Base-by-base conservation (phyloP, 2,329 filamentous ascomycete species). In the Thielaviopsis punctulata region DNA sequence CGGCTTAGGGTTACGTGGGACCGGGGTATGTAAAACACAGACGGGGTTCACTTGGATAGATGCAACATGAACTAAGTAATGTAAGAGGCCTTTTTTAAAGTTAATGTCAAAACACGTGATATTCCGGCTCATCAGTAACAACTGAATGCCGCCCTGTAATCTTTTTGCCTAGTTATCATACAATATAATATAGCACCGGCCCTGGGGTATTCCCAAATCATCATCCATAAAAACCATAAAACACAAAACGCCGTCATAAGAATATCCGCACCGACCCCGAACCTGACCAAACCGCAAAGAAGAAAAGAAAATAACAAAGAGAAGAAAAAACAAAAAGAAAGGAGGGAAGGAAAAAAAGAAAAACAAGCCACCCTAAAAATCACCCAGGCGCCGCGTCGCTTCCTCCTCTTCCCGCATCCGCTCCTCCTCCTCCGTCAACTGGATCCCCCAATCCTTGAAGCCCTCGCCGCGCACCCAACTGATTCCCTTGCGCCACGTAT, bases 401-500 rank as follows among this genome's bases (percentile, higher is more conserved):
- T 64, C 61, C 19, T 62, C 61, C 8, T 62, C 62, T 21, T 63
- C 63, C 2, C 65, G 63, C 41, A 24, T 56, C 58, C n/a, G 59
- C 36, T 64, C 67, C 8, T 70, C 69, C 8, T 72, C 70, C 3
- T 68, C 65, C 4, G 79, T 74, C 33, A 73, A 72, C 45, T 74
- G 72, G 0, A 71, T 61, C 0, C 70, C 70, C 69, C 81, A 80
- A 62, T 92, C 86, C 49, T 74, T 73, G 70, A 79, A 88, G 0
- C 84, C 84, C 59, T 89, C 82, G 0, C 86, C 86, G 51, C 82
- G 72, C 41, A 88, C 65, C 73, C 84, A 84, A 49, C 80, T 79
- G 56, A 93, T 67, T 0, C 76, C 78, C 70, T 87, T 90, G 49
- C 86, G 73, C 63, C 84, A 76, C 46, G 75, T 70, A 0, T 68